Base-by-base conservation (phyloP, 768 basidiomycete genomes). In the Cubamyces sp. region DNA sequence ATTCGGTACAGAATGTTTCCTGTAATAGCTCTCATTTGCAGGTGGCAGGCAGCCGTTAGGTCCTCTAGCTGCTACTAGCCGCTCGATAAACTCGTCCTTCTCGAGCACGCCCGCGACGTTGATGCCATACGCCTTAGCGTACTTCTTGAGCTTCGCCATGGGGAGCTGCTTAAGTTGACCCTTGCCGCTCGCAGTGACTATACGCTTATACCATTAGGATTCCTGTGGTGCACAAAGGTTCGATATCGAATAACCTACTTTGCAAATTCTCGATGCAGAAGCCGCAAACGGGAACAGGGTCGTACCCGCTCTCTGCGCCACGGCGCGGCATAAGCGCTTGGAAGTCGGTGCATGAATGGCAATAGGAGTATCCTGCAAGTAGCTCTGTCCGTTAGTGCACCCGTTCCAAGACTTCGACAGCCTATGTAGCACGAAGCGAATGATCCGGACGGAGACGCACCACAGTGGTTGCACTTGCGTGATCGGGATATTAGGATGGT, bases 11-110 rank as follows among this genome's bases (percentile, higher is more conserved):
- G 87, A 88, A 66, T 87, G 74, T 52, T 75, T 80, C 62, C 88
- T 78, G 73, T 89, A 91, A 68, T 78, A 87, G 46, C 76, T 79
- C 79, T 92, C 91, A 55, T 89, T 82, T 9, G 71, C 76, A 3
- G 74, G 74, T 1, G 83, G 72, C 30, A 92, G 77, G 70, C 89
- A 91, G 1, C 90, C 90, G 66, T 85, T 83, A 18, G 73, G 67
- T 12, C 72, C 81, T 69, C 70, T 73, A 43, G 74, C 74, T 25
- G 72, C 71, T 1, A 91, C 47, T 48, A 90, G 82, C 42, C 78
- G 83, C 53, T 91, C 87, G 41, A 92, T 84, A 47, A 92, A 75
- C 70, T 92, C 91, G 54, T 90, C 87, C 74, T 92, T 92, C 72
- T 93, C 91, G 16, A 91, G 78, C 1, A 86, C 83, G 50, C 82